These are phyloP conservation scores for Cercospora beticola DNA, from an alignment of 2,329 filamentous ascomycete species.

Conservation along the genomic window DNA sequence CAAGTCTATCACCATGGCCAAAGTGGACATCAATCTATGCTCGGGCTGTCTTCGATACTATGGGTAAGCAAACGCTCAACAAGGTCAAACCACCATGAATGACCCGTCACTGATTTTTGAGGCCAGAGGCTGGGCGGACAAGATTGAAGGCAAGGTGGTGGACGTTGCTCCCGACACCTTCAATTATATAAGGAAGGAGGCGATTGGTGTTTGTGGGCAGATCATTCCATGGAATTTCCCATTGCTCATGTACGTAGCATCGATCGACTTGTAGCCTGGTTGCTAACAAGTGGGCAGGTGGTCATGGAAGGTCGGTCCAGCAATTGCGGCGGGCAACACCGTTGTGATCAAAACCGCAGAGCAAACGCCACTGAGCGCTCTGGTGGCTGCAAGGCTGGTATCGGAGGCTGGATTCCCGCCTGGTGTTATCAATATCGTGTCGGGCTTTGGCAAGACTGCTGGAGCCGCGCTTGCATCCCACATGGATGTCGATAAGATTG, in stretches of 20 bases:
- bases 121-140: slow-evolving; percentile 76
- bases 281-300: neutral
- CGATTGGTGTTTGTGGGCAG: slow-evolving; percentile 67
- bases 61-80: slow-evolving; percentile 37
- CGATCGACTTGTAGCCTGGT: neutral
- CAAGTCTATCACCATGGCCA: slow-evolving; percentile 75
- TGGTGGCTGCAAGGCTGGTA: slow-evolving; percentile 63
- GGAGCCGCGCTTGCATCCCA: slow-evolving; percentile 74
- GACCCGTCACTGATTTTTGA: neutral
- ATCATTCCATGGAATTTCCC: slow-evolving; percentile 63
- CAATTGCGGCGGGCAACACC: slow-evolving; percentile 70
- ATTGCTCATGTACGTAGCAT: slow-evolving; percentile 22
- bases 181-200: slow-evolving; percentile 79
- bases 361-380: slow-evolving; percentile 70
- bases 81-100: neutral
- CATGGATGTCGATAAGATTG: slow-evolving; percentile 81
- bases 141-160: slow-evolving; percentile 83
- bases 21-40: slow-evolving; percentile 69
- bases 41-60: slow-evolving; percentile 78
- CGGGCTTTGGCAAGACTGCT: slow-evolving; percentile 74
- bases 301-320: slow-evolving; percentile 75
- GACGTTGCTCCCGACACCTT: slow-evolving; percentile 76
- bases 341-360: slow-evolving; percentile 74
- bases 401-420: slow-evolving; percentile 77
- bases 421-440: slow-evolving; percentile 68